These are phyloP conservation scores for Leucoagaricus sp. DNA, from an alignment of 1,284 basidiomycete genomes.

Conservation along the genomic window DNA sequence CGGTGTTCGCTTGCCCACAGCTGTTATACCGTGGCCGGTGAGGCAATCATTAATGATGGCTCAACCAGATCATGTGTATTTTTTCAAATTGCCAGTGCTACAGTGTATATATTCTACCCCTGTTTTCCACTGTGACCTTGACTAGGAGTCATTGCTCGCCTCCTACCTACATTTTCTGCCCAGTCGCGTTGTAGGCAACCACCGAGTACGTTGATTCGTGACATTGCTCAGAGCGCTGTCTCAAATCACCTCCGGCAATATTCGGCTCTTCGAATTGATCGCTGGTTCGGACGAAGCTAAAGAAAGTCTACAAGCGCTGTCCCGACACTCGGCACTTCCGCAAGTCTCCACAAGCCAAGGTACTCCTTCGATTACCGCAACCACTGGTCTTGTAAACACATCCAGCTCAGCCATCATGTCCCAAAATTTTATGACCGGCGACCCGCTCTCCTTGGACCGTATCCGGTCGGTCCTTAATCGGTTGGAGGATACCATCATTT, in stretches of 20 bases:
- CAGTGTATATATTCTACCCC: not conserved
- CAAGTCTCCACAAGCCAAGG: not conserved
- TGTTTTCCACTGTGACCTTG: too few species aligned
- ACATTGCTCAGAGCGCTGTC: not conserved
- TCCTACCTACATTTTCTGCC: too few species aligned
- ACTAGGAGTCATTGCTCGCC: too few species aligned
- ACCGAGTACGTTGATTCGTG: not conserved
- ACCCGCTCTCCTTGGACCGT: constrained; percentile 82
- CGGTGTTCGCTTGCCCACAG: too few species aligned
- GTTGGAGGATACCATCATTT: constrained; percentile 98
- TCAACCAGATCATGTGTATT: not conserved
- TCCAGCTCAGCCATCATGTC: constrained; percentile 46
- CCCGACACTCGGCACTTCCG: not conserved
- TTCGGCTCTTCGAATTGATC: constrained; percentile 7
- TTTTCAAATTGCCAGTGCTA: not conserved
- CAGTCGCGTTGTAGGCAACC: not conserved
- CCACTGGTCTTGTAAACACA: not conserved
- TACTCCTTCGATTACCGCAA: not conserved
- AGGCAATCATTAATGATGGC: too few species aligned
- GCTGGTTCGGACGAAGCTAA: constrained; percentile 12
- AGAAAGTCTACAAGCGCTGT: not conserved
- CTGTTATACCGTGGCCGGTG: too few species aligned
- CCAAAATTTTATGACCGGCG: constrained; percentile 69
- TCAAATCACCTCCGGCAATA: constrained; percentile 4
- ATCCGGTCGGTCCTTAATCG: constrained; percentile 88